phyloP scores from a whole-genome alignment of 257 asterid genomes.

The Gentiana macrophylla region DNA sequence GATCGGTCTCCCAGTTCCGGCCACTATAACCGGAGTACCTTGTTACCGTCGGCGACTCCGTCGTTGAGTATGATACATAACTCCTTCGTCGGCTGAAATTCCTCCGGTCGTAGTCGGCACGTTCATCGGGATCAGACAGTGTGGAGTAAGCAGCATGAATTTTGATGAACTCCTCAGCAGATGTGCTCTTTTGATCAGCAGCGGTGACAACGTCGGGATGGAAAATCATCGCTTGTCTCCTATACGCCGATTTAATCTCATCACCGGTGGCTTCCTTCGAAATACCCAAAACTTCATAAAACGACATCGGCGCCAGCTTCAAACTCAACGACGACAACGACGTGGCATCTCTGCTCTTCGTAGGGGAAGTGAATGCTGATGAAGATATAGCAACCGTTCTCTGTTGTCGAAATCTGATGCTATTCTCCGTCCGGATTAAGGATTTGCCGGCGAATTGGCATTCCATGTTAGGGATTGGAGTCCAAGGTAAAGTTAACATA shows the following conservation, averaged over 20 bases:
- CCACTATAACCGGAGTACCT: constrained; percentile 15
- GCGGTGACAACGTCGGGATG: constrained; percentile 28
- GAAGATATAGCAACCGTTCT: constrained; percentile 7
- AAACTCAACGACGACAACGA: not conserved
- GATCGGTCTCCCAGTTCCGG: constrained; percentile 43
- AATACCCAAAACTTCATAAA: constrained; percentile 29
- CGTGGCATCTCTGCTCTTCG: constrained; percentile 3
- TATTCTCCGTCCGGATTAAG: not conserved
- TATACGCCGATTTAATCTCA: constrained; percentile 28
- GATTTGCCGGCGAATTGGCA: constrained; percentile 11
- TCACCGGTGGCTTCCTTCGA: constrained; percentile 17
- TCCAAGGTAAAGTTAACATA: no score
- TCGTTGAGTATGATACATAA: not conserved
- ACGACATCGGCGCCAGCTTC: constrained; percentile 12
- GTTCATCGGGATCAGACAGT: constrained; percentile 28
- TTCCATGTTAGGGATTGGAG: not conserved
- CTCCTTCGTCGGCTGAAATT: constrained; percentile 7
- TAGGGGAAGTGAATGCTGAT: constrained; percentile 10
- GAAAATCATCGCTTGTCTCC: constrained; percentile 19
- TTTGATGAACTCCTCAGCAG: constrained; percentile 25
- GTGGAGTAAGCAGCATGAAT: constrained; percentile 36
- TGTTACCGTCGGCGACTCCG: constrained; percentile 3
- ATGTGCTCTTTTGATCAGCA: constrained; percentile 11
- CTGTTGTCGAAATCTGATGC: constrained; percentile 12
- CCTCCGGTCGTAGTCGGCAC: constrained; percentile 25